Base-by-base conservation (phyloP, 192 early-diverging fungal genomes). In the Anaeromyces robustus region DNA sequence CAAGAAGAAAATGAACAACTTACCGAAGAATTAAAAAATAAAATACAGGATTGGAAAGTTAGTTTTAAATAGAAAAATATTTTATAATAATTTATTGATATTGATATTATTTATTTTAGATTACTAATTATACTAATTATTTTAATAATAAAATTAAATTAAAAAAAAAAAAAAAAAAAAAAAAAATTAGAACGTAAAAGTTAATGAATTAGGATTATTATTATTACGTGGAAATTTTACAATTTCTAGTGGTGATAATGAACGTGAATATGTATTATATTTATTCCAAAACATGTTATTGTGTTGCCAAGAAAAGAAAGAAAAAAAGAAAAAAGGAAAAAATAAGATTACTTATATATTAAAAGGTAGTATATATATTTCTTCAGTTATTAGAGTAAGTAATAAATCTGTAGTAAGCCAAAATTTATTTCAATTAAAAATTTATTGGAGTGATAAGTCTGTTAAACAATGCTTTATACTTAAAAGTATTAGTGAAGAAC, bases 221-320 rank as follows among this genome's bases (percentile, higher is more conserved):
- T 88, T 94, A 77, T 87, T 99, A 30, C 90, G 93, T 80, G 98
- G 98, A 82, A 92, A 92, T 68, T 94, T 99, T 81, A 85, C 91
- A 77, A 95, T 98, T 89, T 87, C 90, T 19, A 93, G 90, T 39
- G 90, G 92, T 80, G 92, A 94, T 80, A 85, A 90, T 14, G 95
- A 97, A 79, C 90, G 91, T 78, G 94, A 95, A 83, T 91, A 95
- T 52, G 87, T 92, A n/a, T 92, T 99, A 13, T 98, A 92, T 84
- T 87, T 99, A 79, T 99, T 99, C 89, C 95, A 98, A 83, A 92
- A 90, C 83, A 94, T 96, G 43, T 86, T 99, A 6, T 88, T 99
- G 19, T 95, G 95, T 84, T 97, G 95, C 89, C 96, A 97, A 83
- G 96, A 97, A 28, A 83, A 85, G 30, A 37, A 97, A 84, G 95